phyloP scores from a whole-genome alignment of 805 yeast species.

The Danielia oregonensis region DNA sequence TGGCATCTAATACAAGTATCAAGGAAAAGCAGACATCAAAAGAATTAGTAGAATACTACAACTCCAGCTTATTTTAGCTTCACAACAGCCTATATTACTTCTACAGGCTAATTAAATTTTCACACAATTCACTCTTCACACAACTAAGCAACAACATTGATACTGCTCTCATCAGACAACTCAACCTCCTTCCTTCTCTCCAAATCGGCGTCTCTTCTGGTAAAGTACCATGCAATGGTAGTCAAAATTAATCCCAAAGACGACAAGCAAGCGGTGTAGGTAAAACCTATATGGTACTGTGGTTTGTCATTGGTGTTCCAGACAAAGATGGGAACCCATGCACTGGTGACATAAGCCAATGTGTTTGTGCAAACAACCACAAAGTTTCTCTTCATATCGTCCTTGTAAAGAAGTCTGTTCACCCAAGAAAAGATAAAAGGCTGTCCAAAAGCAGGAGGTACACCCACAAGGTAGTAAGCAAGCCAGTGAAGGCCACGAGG shows the following conservation, averaged over 20 bases:
- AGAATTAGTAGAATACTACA: too few relatives aligned
- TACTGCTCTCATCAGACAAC: too few relatives aligned
- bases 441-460: conserved; percentile 51
- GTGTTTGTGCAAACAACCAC: conserved; percentile 37
- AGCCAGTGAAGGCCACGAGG: conserved; percentile 49
- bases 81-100: too few relatives aligned
- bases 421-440: conserved; percentile 58
- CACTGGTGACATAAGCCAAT: conserved; percentile 36
- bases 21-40: too few relatives aligned
- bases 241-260: conserved; percentile 30
- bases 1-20: too few relatives aligned
- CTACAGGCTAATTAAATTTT: too few relatives aligned
- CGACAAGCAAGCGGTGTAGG: conserved; percentile 30
- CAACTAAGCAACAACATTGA: too few relatives aligned
- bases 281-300: conserved; percentile 28
- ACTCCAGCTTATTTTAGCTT: too few relatives aligned
- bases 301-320: conserved; percentile 38
- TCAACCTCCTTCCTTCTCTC: conserved; percentile 1
- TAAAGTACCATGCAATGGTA: conserved; percentile 20
- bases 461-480: conserved; percentile 44
- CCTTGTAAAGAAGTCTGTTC: conserved; percentile 41
- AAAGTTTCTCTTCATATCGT: conserved; percentile 32
- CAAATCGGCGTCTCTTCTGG: conserved; percentile 22
- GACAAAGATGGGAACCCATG: conserved; percentile 37
- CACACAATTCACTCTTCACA: too few relatives aligned